A percentile compares a stretch with the other conserved stretches of the same genome.
Conservation (phyloP, 768 basidiomycete species). For the Porphyrellus cyaneotinctus region DNA sequence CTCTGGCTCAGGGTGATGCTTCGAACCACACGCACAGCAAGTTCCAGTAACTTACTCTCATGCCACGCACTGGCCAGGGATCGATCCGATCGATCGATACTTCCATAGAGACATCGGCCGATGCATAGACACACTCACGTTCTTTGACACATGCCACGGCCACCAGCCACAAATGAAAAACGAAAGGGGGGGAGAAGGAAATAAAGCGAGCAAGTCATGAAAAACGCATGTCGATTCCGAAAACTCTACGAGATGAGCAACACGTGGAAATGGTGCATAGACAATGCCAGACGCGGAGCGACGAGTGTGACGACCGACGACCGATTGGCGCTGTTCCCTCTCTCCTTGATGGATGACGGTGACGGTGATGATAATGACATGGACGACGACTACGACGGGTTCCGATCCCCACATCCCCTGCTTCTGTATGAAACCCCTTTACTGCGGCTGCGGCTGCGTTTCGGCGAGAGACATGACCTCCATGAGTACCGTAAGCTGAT, state of each 20-base stretch:
- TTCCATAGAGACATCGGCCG: not conserved
- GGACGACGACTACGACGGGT: not conserved
- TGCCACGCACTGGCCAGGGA: not conserved
- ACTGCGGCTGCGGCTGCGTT: conserved; percentile 18
- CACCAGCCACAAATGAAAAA: no score
- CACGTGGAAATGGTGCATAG: no score
- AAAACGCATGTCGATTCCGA: conserved; percentile 1
- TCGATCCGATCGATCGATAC: not conserved
- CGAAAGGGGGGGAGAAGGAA: not conserved
- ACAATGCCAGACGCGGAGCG: no score
- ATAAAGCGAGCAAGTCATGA: not conserved
- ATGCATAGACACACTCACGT: not conserved
- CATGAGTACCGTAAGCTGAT: conserved; percentile 79
- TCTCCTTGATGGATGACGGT: no score
- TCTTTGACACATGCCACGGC: no score
- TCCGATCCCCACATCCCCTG: not conserved
- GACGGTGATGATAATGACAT: no score
- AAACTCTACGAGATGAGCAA: not conserved
- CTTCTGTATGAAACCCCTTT: not conserved
- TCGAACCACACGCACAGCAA: not conserved
- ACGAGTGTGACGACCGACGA: not conserved
- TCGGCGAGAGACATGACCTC: conserved; percentile 79
- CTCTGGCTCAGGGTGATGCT: no score
- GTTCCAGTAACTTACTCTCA: no score
- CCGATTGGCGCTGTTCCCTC: no score